Percentiles rank a stretch among this genome's conserved stretches.
Conservation (phyloP, 768 basidiomycete genomes). For the Suillus brevipes region DNA sequence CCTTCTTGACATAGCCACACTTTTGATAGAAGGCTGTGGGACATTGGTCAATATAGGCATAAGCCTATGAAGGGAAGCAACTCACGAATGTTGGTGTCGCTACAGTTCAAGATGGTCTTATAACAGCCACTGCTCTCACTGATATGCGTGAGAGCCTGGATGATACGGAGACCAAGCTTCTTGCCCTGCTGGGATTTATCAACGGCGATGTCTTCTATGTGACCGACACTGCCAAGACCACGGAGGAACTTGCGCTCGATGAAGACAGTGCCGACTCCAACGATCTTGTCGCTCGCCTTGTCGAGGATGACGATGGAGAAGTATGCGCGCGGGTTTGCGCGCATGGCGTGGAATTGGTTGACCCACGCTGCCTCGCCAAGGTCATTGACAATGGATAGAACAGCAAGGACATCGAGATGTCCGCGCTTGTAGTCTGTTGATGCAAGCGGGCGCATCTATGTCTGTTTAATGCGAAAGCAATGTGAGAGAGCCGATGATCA, state of each 20-base stretch:
- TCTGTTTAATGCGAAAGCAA: background rate
- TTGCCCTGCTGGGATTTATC: conserved; percentile 86
- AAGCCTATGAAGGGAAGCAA: conserved; percentile 20
- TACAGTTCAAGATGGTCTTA: conserved; percentile 98
- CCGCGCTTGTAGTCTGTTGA: conserved; percentile 79
- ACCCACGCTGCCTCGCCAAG: conserved; percentile 68
- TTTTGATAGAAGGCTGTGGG: conserved; percentile 90
- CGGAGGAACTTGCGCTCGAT: conserved; percentile 95
- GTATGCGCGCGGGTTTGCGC: conserved; percentile 64
- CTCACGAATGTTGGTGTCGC: conserved; percentile 87
- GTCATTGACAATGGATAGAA: conserved; percentile 70
- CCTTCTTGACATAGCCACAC: conserved; percentile 90
- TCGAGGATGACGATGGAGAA: conserved; percentile 84
- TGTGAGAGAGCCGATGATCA: conserved; percentile 14
- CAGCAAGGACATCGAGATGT: conserved; percentile 78
- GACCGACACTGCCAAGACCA: conserved; percentile 82
- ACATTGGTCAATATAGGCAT: conserved; percentile 9
- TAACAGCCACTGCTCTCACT: conserved; percentile 83
- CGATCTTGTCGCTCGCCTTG: conserved; percentile 71
- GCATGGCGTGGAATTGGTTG: conserved; percentile 64
- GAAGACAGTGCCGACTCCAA: conserved; percentile 81
- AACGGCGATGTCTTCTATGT: conserved; percentile 98
- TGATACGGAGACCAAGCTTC: conserved; percentile 85
- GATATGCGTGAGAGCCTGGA: conserved; percentile 82
- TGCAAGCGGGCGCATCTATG: conserved; percentile 88